Evolutionary conservation across 163 green algal species (phyloP).

Genomic region (Trebouxia gelatinosa): DNA sequence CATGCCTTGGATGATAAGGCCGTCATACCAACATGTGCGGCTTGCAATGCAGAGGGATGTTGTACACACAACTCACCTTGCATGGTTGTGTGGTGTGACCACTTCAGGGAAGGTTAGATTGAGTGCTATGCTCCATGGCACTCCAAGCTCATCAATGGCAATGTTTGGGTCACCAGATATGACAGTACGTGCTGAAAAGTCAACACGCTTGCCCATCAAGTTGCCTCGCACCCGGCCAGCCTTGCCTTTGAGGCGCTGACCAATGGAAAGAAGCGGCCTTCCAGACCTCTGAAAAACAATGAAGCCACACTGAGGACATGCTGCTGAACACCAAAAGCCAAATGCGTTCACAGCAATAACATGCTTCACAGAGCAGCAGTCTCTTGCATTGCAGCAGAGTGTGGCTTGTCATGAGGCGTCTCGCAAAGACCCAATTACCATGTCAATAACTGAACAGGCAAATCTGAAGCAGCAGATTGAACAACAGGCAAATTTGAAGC

Average conservation of each 20-base stretch:
- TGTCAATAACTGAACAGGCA: too few species aligned
- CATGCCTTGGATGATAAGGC: too few species aligned
- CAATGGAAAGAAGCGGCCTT: conserved; percentile 95
- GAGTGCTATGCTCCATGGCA: conserved; percentile 96
- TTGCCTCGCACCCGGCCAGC: conserved; percentile 95
- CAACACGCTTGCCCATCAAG: conserved; percentile 99
- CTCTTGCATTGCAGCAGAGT: too few species aligned
- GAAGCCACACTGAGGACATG: too few species aligned
- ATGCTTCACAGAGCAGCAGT: too few species aligned
- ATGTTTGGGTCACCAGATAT: conserved; percentile 98
- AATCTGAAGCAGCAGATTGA: too few species aligned
- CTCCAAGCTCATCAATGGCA: conserved; percentile 96
- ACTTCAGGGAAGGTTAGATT: conserved; percentile 98
- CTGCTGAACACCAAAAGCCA: too few species aligned
- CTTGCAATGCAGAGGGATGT: too few species aligned
- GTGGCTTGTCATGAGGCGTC: too few species aligned
- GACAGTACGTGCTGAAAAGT: conserved; percentile 97
- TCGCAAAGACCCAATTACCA: too few species aligned
- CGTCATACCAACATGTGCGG: not conserved
- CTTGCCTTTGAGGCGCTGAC: conserved; percentile 91
- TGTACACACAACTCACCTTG: conserved; percentile 49
- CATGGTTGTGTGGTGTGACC: conserved; percentile 92
- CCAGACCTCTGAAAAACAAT: conserved; percentile 15
- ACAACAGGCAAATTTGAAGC: too few species aligned
- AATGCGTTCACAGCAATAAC: too few species aligned